These are phyloP conservation scores for Geotrichum histeridarum DNA, from an alignment of 1,139 yeast genomes.

Conservation along the genomic window DNA sequence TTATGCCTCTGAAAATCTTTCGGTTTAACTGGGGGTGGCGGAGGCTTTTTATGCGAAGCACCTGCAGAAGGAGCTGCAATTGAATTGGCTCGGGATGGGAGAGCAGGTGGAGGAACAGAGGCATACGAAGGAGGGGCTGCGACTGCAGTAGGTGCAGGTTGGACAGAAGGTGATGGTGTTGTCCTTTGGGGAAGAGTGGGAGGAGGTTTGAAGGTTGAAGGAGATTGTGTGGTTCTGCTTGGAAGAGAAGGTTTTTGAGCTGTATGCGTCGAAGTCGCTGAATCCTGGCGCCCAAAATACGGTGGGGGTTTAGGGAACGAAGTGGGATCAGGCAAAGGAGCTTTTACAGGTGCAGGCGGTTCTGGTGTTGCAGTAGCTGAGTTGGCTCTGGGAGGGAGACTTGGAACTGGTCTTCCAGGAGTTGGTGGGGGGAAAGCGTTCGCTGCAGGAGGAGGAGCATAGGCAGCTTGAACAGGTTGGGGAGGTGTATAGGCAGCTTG, in stretches of 20 bases:
- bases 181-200: slow-evolving; percentile 6
- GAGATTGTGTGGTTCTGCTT: not conserved
- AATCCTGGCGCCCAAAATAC: slow-evolving; percentile 5
- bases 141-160: not conserved
- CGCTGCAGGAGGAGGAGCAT: slow-evolving; percentile 1
- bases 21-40: slow-evolving; percentile 18
- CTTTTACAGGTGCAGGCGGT: slow-evolving; percentile 8
- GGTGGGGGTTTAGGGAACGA: slow-evolving; percentile 19
- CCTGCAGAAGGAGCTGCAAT: slow-evolving; percentile 1
- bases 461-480: not conserved
- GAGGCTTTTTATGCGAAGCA: slow-evolving; percentile 11
- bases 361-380: slow-evolving; percentile 4
- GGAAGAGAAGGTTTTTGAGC: not conserved
- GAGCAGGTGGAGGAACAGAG: not conserved
- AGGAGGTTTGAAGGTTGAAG: not conserved
- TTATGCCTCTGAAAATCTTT: slow-evolving; percentile 5
- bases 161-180: slow-evolving; percentile 8
- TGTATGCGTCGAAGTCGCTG: slow-evolving; percentile 2
- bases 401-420: slow-evolving; percentile 10
- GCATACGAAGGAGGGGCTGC: slow-evolving; percentile 5
- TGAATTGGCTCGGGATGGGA: not conserved
- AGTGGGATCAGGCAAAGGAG: slow-evolving; percentile 18
- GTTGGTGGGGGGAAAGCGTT: not conserved
- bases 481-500: not conserved
- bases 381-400: slow-evolving; percentile 10